Base-by-base conservation (phyloP, 768 basidiomycete species). In the Naganishia randhawae region DNA sequence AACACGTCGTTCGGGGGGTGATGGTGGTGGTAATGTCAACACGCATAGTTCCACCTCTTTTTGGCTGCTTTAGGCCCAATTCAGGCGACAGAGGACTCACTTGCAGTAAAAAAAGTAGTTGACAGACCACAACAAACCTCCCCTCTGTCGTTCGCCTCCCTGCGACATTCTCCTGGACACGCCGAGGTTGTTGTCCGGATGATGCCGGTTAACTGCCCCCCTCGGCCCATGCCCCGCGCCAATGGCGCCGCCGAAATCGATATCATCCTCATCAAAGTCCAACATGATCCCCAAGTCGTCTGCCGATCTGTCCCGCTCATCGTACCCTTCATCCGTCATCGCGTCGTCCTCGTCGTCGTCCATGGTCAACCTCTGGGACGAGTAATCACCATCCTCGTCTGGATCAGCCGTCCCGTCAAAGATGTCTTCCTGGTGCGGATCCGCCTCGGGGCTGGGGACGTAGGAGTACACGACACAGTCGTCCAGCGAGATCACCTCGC, bases 381-480 rank as follows among this genome's bases (percentile, higher is more conserved):
- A 61, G n/a, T n/a, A n/a, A 19, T 39, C 7, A 70, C 67, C 37
- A 68, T 67, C 88, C 31, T 64, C 71, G 27, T 65, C 68, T 7
- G 33, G 37, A 25, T 77, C 77, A 9, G 73, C 72, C 45, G 76
- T 78, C 7, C 74, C 77, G 32, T 81, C 79, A 51, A 81, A 80
- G n/a, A 78, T 74, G 42, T 75, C 75, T 41, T 72, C 78, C 1
- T 89, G 90, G 73, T 98, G 93, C 0, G 96, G 96, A 82, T 99
- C 96, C 29, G 89, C 88, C 72, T 95, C 92, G 68, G 89, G 87
- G 80, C 95, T 92, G 53, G 95, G 96, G 45, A 86, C 85, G 83
- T 93, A 99, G 2, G 91, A 90, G 81, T 89, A 99, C 68, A 97
- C 92, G 77, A 97, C 94, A 83, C 92, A 96, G 70, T 97, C 93